Conservation (phyloP, 495 filamentous ascomycete species). For the Neurospora sp. region DNA sequence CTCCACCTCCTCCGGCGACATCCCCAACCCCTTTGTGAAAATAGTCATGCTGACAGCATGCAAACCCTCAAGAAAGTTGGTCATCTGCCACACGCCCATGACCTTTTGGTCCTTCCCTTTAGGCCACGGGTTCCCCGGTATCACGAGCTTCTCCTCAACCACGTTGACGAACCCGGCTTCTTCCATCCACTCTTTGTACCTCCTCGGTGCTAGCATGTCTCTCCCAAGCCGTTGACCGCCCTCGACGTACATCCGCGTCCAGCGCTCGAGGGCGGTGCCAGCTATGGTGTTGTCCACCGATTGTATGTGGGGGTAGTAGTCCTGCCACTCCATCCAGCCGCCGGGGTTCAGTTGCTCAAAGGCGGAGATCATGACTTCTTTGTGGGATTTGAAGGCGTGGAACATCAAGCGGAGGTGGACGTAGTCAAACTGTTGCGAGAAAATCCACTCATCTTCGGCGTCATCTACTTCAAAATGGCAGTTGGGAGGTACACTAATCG, state of each 20-base stretch:
- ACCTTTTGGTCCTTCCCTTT: conserved; percentile 36
- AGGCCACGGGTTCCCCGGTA: conserved; percentile 44
- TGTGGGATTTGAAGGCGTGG: conserved; percentile 25
- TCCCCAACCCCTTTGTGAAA: conserved; percentile 43
- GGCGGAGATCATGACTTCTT: conserved; percentile 13
- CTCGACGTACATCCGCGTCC: conserved; percentile 21
- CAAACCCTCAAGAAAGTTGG: conserved; percentile 31
- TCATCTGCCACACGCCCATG: conserved; percentile 34
- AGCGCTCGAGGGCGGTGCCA: conserved; percentile 20
- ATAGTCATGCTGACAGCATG: conserved; percentile 40
- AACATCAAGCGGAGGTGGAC: conserved; percentile 37
- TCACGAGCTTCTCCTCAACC: conserved; percentile 31
- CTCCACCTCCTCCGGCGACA: conserved; percentile 40
- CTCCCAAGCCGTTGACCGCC: conserved; percentile 16
- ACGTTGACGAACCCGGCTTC: conserved; percentile 37
- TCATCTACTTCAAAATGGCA: conserved; percentile 39
- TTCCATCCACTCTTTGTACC: conserved; percentile 20
- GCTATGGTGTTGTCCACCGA: conserved; percentile 18
- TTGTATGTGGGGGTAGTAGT: conserved; percentile 25
- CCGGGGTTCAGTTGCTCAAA: conserved; percentile 37
- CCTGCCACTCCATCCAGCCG: conserved; percentile 42
- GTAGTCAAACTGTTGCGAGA: conserved; percentile 34
- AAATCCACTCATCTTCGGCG: conserved; percentile 41
- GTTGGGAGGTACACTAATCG: conserved; percentile 33
- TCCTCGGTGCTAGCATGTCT: conserved; percentile 8